phyloP scores from a whole-genome alignment of 306 rosid species.

The Vigna hirtella region DNA sequence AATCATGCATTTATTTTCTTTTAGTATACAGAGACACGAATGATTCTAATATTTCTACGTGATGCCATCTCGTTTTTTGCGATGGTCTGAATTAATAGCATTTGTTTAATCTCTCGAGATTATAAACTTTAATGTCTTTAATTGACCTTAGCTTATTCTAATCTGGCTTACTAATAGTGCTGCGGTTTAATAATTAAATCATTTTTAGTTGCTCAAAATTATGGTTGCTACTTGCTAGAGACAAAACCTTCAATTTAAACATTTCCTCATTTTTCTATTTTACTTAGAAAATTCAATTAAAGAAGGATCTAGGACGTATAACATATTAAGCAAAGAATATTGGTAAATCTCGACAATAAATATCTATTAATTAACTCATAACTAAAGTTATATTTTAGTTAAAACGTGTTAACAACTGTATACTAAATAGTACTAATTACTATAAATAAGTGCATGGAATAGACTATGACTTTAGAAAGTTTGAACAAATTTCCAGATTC shows the following conservation, averaged over 20 bases:
- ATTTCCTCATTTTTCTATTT: not conserved
- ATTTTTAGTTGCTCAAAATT: not conserved
- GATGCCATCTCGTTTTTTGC: slow-evolving; percentile 42
- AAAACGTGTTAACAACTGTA: too few relatives aligned
- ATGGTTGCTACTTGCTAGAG: not conserved
- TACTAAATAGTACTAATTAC: too few relatives aligned
- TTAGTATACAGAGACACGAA: not conserved
- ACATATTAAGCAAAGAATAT: slow-evolving; percentile 37
- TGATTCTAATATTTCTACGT: not conserved
- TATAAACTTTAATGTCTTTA: slow-evolving; percentile 19
- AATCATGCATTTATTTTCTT: slow-evolving; percentile 20
- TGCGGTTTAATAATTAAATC: not conserved
- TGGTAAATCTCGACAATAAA: not conserved
- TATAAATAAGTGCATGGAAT: not conserved
- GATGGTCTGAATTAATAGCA: not conserved
- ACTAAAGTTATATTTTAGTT: too few relatives aligned
- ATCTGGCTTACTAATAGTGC: not conserved
- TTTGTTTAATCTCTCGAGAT: slow-evolving; percentile 42
- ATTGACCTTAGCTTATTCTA: not conserved
- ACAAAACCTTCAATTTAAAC: slow-evolving; percentile 44
- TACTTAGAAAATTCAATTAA: not conserved
- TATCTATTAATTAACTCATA: too few relatives aligned
- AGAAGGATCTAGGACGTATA: slow-evolving; percentile 10
- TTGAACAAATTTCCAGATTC: slow-evolving; percentile 24
- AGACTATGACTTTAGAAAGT: not conserved